phyloP scores from a whole-genome alignment of 805 yeast species.

The Saturnispora diversa region DNA sequence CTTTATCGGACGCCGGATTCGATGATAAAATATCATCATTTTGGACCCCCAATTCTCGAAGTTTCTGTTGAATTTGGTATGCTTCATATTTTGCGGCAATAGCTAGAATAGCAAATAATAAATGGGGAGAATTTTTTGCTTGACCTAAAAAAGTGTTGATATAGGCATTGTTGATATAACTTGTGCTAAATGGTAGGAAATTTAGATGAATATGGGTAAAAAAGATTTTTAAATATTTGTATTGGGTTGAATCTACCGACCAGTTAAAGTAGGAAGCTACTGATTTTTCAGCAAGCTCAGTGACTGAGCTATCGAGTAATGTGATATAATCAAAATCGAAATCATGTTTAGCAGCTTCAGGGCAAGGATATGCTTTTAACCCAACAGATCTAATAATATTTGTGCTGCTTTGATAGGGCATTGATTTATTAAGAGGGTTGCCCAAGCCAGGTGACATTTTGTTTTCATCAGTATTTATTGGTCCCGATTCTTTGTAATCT shows the following conservation, averaged over 20 bases:
- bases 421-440: too few relatives aligned
- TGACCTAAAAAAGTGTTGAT: conserved; percentile 27
- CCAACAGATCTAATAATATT: conserved; percentile 8
- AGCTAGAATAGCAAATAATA: conserved; percentile 63
- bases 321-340: conserved; percentile 23
- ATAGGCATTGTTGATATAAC: conserved; percentile 28
- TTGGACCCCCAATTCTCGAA: background rate
- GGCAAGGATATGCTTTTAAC: conserved; percentile 9
- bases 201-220: conserved; percentile 31
- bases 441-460: too few relatives aligned
- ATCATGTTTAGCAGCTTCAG: background rate
- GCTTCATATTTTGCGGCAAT: conserved; percentile 55
- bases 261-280: conserved; percentile 28
- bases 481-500: background rate
- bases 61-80: conserved; percentile 23
- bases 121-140: conserved; percentile 45
- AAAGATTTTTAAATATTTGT: conserved; percentile 28
- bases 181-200: conserved; percentile 30
- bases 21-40: too few relatives aligned
- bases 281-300: conserved; percentile 20
- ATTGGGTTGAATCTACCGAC: conserved; percentile 26
- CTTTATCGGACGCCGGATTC: too few relatives aligned
- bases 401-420: conserved; percentile 9
- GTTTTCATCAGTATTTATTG: background rate
- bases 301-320: conserved; percentile 24